These are phyloP conservation scores for Boletus barrowsii DNA, from an alignment of 768 basidiomycete genomes.

Conservation along the genomic window DNA sequence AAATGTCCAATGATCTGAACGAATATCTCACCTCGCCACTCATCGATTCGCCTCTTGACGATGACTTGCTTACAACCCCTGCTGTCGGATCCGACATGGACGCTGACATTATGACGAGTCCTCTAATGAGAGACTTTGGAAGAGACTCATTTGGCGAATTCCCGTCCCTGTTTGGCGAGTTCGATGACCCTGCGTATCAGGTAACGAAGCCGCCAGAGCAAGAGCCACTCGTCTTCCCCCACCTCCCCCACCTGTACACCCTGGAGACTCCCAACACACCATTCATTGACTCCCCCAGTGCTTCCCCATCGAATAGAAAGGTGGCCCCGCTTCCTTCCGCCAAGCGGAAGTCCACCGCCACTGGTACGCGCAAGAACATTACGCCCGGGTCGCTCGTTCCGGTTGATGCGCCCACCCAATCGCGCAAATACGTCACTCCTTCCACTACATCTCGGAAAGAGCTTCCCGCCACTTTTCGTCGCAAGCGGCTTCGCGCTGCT, in stretches of 20 bases:
- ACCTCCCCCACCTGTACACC: conserved; percentile 35
- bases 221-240: conserved; percentile 6
- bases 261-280: conserved; percentile 53
- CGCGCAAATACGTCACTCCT: conserved; percentile 67
- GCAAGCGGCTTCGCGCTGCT: conserved; percentile 53
- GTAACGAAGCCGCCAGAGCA: conserved; percentile 10
- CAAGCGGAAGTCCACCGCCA: conserved; percentile 39
- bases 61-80: conserved; percentile 43
- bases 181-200: conserved; percentile 15
- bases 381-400: conserved; percentile 64
- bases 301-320: conserved; percentile 23
- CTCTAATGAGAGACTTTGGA: conserved; percentile 36
- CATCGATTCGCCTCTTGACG: conserved; percentile 46
- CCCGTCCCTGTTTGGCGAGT: conserved; percentile 32
- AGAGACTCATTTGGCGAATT: conserved; percentile 31
- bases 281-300: conserved; percentile 38
- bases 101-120: conserved; percentile 42
- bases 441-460: conserved; percentile 79
- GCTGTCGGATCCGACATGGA: conserved; percentile 36
- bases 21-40: conserved; percentile 48
- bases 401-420: conserved; percentile 75
- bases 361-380: conserved; percentile 71
- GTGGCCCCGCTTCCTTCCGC: conserved; percentile 17
- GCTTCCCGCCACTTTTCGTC: conserved; percentile 67
- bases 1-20: conserved; percentile 34